Evolutionary conservation across 2,329 filamentous ascomycete genomes (phyloP), one percentile per base, ranked within the genome.

Genomic region (Davidsoniella australis): DNA sequence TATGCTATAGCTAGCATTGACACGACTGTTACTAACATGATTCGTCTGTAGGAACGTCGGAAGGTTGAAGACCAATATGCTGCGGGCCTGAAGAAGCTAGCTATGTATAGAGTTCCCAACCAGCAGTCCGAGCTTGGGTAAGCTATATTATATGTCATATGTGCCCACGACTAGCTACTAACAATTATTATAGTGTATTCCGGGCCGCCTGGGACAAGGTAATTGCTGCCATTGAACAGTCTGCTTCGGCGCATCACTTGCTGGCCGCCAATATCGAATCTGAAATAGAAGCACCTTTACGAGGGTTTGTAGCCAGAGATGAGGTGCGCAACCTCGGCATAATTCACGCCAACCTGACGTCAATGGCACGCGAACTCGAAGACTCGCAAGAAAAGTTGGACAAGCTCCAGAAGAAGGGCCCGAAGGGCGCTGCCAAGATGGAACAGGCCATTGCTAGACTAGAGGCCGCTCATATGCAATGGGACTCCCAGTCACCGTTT

Each of bases 401-500:
- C 41, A 94, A 88, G 66, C 71, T 93, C 47, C 79, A 69, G 59
- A 82, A 75, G 60, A 94, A 89, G 64, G 86, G 83, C 53, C 73
- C 74, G 48, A 86, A 81, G 64, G 87, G 78, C 58, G 73, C 80
- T 2, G 76, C 78, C 52, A 94, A 91, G 63, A 75, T 91, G 38
- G 83, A 87, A 41, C 73, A 73, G 54, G 87, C 86, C 10, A 72
- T 76, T 9, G 69, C 76, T 16, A 80, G 79, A 55, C 75, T 93
- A 41, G 84, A 94, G 55, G 78, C 78, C 53, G 82, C 86, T n/a
- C 76, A 72, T 41, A 75, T 81, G 56, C 83, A 94, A 61, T 98
- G 91, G 91, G 81, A 94, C 50, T 87, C 86, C 1, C 87, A 94
- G 63, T 86, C 91, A 12, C 91, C 91, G 1, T 96, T 85, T 64